Percentiles rank a stretch among this genome's conserved stretches.
Conservation (phyloP, 306 rosid species). For the Cucurbita moschata region DNA sequence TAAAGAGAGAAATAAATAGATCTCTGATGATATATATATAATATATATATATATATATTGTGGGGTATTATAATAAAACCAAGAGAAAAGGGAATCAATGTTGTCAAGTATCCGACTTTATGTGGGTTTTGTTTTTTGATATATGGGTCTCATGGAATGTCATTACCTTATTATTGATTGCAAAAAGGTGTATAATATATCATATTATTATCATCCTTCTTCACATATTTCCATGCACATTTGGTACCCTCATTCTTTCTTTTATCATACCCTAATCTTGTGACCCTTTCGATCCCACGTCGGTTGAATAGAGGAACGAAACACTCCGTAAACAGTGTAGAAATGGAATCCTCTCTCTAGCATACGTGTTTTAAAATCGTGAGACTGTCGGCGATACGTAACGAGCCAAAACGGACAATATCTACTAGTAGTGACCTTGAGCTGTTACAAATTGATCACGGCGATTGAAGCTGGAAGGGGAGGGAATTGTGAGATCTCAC, state of each 20-base stretch:
- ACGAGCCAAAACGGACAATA: too few relatives aligned
- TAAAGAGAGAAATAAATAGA: conserved; percentile 22
- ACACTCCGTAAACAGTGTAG: too few relatives aligned
- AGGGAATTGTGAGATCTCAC: too few relatives aligned
- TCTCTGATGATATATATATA: conserved; percentile 12
- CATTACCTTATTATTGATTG: conserved; percentile 42
- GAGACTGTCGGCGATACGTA: too few relatives aligned
- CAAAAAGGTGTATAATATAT: conserved; percentile 22
- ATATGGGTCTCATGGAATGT: conserved; percentile 42
- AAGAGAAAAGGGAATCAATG: conserved; percentile 84
- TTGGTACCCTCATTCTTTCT: conserved; percentile 20
- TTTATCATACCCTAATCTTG: conserved; percentile 17
- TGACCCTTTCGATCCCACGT: background rate
- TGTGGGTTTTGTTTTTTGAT: conserved; percentile 29
- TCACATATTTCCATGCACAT: conserved; percentile 55
- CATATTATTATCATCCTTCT: background rate
- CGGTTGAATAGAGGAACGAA: too few relatives aligned
- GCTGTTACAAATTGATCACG: too few relatives aligned
- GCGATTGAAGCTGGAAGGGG: too few relatives aligned
- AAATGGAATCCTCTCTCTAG: too few relatives aligned
- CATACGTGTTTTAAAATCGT: too few relatives aligned
- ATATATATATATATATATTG: too few relatives aligned
- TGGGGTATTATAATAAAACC: conserved; percentile 38
- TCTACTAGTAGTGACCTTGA: too few relatives aligned
- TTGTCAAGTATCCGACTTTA: conserved; percentile 78